Percentiles rank a stretch among this genome's conserved stretches.
These are phyloP conservation scores for Colletotrichum acutatum DNA, from an alignment of 2,329 filamentous ascomycete genomes.

Conservation along the genomic window DNA sequence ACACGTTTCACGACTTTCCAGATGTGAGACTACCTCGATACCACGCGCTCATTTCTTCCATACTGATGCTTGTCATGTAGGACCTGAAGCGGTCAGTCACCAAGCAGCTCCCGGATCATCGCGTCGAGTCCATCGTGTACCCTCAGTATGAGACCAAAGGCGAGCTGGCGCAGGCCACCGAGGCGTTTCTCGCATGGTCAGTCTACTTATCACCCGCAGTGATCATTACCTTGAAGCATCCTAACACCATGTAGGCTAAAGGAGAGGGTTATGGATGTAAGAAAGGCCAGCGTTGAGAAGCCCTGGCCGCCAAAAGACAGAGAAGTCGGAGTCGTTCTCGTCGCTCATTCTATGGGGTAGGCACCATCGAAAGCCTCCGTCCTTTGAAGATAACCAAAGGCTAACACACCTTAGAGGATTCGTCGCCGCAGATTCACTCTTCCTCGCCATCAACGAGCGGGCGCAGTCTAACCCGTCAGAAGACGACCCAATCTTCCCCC, in stretches of 20 bases:
- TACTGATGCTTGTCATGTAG: conserved; percentile 29
- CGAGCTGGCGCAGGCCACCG: conserved; percentile 65
- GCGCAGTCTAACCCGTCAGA: conserved; percentile 50
- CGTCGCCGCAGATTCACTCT: conserved; percentile 83
- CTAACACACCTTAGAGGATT: conserved; percentile 69
- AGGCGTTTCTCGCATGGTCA: conserved; percentile 60
- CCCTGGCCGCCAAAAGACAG: conserved; percentile 83
- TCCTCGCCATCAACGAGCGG: conserved; percentile 75
- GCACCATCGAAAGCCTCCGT: rapidly evolving
- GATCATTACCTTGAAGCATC: no score
- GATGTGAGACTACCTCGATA: conserved; percentile 44
- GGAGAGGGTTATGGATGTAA: conserved; percentile 81
- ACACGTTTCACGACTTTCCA: conserved; percentile 77
- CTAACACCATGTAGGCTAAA: conserved; percentile 68
- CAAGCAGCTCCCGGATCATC: conserved; percentile 68
- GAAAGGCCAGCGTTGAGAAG: conserved; percentile 75
- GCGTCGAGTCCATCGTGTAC: conserved; percentile 72
- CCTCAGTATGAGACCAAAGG: conserved; percentile 80
- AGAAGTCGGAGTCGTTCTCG: conserved; percentile 81
- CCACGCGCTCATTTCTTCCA: not conserved
- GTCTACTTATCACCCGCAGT: not conserved
- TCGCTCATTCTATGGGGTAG: conserved; percentile 85
- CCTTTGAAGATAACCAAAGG: rapidly evolving
- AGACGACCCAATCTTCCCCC: conserved; percentile 74
- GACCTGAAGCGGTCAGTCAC: conserved; percentile 70